Base-by-base conservation (phyloP, 805 yeast species). In the Saccharomycopsis sp. region DNA sequence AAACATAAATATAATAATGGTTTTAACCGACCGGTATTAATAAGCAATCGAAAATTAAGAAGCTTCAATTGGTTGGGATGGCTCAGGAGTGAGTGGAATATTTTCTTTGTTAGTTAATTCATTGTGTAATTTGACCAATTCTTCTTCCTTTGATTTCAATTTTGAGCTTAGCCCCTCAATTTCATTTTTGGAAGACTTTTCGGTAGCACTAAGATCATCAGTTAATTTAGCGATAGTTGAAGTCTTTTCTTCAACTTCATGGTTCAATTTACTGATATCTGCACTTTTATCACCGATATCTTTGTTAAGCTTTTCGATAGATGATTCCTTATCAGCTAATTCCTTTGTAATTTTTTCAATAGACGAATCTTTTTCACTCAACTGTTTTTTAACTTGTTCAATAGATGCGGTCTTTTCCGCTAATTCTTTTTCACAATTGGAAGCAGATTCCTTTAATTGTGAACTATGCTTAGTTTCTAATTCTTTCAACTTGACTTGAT, bases 1-100 rank as follows among this genome's bases (percentile, higher is more conserved):
- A 13, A 31, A 6, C 34, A 4, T 14, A 22, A 19, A 14, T 26
- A 14, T 38, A 16, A 31, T 31, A 3, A 14, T 35, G 38, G 23
- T 35, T 35, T 13, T 22, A 19, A n/a, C 17, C 13, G 16, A 22
- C 23, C 23, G 28, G 23, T 22, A 19, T 11, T 8, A 20, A 3
- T 21, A 17, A 21, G 7, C 16, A n/a, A n/a, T 17, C 11, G 26
- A 21, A 4, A 3, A 4, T 22, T 35, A 28, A 14, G 23, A 42
- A 29, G 45, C 45, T 27, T 43, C 46, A 31, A 43, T 20, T 13
- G 46, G 33, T 26, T 42, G 20, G 14, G 41, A 17, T 29, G 24
- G 24, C 16, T 40, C 43, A 21, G 39, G 4, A 27, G 23, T 38
- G 26, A 38, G n/a, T 13, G 39, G 32, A 21, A 33, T 19, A 20